These are phyloP conservation scores for Epichloe uncinata DNA, from an alignment of 2,329 filamentous ascomycete genomes.

Conservation along the genomic window DNA sequence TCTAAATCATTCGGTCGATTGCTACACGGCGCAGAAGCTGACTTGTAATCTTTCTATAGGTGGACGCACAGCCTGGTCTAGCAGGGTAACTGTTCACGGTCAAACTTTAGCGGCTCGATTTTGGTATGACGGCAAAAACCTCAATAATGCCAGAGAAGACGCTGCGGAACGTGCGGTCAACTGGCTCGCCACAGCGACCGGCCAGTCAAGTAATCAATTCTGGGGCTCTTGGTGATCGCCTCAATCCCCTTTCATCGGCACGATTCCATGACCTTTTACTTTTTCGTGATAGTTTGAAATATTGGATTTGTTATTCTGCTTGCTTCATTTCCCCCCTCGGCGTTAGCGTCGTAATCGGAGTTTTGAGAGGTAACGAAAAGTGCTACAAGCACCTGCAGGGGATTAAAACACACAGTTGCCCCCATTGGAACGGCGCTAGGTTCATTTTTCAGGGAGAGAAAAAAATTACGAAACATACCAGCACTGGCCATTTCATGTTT, in stretches of 20 bases:
- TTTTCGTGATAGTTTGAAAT: not conserved
- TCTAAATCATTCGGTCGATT: not conserved
- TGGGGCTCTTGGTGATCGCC: slow-evolving; percentile 12
- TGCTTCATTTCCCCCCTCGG: not conserved
- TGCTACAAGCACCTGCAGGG: not conserved
- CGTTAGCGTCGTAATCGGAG: not conserved
- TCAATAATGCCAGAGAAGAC: slow-evolving; percentile 81
- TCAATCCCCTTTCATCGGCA: not conserved
- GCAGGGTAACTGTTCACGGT: slow-evolving; percentile 59
- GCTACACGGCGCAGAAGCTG: not conserved
- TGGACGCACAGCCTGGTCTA: slow-evolving; percentile 84
- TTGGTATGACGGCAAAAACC: slow-evolving; percentile 83
- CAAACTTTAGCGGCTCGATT: slow-evolving; percentile 57
- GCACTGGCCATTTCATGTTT: not conserved
- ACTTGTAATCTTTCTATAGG: slow-evolving; percentile 33
- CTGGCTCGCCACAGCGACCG: slow-evolving; percentile 32
- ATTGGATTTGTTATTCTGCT: not conserved
- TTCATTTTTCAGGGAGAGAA: not conserved
- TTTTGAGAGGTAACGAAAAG: not conserved
- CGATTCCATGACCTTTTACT: not conserved
- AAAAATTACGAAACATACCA: not conserved
- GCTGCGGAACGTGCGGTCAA: slow-evolving; percentile 71
- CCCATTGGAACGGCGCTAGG: slow-evolving; percentile 1
- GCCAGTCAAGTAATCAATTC: slow-evolving; percentile 12
- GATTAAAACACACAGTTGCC: not conserved